These are phyloP conservation scores for Boletus edulis DNA, from an alignment of 768 basidiomycete genomes.

Conservation along the genomic window DNA sequence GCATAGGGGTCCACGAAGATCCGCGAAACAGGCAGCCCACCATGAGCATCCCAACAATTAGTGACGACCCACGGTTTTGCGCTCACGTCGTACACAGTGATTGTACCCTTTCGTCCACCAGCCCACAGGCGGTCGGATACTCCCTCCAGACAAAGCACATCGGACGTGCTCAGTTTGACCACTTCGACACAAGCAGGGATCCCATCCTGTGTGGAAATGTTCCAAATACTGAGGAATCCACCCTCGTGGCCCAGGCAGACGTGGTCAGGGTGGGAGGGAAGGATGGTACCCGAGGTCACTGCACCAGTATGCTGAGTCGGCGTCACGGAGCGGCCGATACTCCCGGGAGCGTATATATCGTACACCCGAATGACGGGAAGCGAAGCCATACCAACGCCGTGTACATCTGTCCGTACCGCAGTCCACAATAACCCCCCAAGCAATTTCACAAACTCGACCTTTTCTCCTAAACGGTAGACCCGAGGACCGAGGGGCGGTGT, in stretches of 20 bases:
- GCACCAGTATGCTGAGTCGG: conserved; percentile 76
- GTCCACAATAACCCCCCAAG: conserved; percentile 84
- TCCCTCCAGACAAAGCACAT: conserved; percentile 81
- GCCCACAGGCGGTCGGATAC: conserved; percentile 86
- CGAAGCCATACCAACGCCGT: conserved; percentile 40
- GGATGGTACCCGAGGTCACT: conserved; percentile 77
- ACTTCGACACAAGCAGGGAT: conserved; percentile 68
- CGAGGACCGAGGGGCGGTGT: conserved; percentile 55
- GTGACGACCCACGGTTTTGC: conserved; percentile 80
- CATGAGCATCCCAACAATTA: conserved; percentile 86
- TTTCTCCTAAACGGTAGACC: conserved; percentile 71
- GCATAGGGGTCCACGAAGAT: conserved; percentile 72
- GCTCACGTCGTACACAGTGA: conserved; percentile 78
- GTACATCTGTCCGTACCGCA: conserved; percentile 53
- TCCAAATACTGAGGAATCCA: conserved; percentile 86
- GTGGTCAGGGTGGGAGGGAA: conserved; percentile 62
- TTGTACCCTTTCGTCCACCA: conserved; percentile 78
- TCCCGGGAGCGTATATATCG: conserved; percentile 65
- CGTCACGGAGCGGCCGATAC: conserved; percentile 49
- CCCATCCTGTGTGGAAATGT: conserved; percentile 48
- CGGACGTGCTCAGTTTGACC: conserved; percentile 75
- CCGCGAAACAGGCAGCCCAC: conserved; percentile 57
- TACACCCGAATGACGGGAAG: conserved; percentile 80
- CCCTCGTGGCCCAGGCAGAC: conserved; percentile 93
- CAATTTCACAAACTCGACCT: conserved; percentile 75